Conservation (phyloP, 352 stramenopile species). For the Peronosclerospora sorghi region DNA sequence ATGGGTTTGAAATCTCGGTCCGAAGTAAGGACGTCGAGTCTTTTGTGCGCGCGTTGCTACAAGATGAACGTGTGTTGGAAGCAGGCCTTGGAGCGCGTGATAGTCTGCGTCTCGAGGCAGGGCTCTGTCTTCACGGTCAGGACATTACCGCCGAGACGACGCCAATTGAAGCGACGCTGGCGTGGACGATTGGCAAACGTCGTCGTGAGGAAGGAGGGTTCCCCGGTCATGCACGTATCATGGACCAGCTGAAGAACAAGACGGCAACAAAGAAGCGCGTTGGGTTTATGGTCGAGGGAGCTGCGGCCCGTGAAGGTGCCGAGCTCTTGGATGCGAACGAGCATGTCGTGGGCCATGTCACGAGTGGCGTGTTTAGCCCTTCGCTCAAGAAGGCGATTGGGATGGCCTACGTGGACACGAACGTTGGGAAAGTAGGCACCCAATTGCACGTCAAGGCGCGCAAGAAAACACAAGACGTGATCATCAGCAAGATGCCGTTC, state of each 20-base stretch:
- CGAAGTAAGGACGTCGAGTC: slow-evolving; percentile 33
- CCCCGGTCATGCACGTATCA: slow-evolving; percentile 90
- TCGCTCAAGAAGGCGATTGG: slow-evolving; percentile 94
- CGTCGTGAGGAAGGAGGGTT: slow-evolving; percentile 87
- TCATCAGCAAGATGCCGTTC: slow-evolving; percentile 98
- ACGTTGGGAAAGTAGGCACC: slow-evolving; percentile 86
- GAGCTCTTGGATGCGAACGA: slow-evolving; percentile 87
- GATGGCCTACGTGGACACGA: slow-evolving; percentile 97
- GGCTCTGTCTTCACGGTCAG: slow-evolving; percentile 97
- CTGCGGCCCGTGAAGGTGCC: slow-evolving; percentile 87
- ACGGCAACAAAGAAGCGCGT: slow-evolving; percentile 90
- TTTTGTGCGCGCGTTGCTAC: slow-evolving; percentile 49
- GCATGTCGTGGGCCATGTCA: slow-evolving; percentile 86
- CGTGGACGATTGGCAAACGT: slow-evolving; percentile 88
- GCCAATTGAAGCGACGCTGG: slow-evolving; percentile 90
- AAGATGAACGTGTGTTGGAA: slow-evolving; percentile 79
- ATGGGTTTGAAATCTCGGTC: slow-evolving; percentile 97
- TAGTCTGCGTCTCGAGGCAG: slow-evolving; percentile 94
- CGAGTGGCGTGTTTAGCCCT: slow-evolving; percentile 94
- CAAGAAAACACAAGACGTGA: slow-evolving; percentile 89
- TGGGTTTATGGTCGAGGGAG: slow-evolving; percentile 93
- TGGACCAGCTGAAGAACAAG: slow-evolving; percentile 92
- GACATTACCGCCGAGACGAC: slow-evolving; percentile 94
- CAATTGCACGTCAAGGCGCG: slow-evolving; percentile 91
- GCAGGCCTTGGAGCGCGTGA: slow-evolving; percentile 93